These are phyloP conservation scores for Vachellia collinsii DNA, from an alignment of 306 rosid species.

Conservation along the genomic window DNA sequence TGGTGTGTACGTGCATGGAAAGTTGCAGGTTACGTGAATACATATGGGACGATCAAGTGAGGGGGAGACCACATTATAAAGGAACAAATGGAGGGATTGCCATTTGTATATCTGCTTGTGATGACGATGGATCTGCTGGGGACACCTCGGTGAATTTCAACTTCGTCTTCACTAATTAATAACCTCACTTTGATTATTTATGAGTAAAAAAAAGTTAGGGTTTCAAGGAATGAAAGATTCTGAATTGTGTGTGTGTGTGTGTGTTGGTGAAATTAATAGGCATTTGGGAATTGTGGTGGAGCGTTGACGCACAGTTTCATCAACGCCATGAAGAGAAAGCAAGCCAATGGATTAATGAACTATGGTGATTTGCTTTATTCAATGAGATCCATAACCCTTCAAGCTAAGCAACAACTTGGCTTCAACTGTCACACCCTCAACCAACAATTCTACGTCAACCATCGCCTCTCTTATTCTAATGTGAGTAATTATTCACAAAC, in stretches of 20 bases:
- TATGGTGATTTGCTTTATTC: constrained; percentile 37
- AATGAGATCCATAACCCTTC: constrained; percentile 38
- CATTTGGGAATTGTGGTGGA: constrained; percentile 20
- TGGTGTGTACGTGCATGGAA: not conserved
- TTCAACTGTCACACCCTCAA: not conserved
- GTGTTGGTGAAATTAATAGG: not conserved
- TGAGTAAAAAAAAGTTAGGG: no score
- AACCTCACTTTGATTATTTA: no score
- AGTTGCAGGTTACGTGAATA: constrained; percentile 1
- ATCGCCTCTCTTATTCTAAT: constrained; percentile 38
- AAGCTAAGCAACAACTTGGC: constrained; percentile 32
- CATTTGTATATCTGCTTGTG: constrained; percentile 11
- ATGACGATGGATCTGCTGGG: not conserved
- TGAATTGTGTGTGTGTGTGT: no score
- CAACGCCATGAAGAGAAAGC: constrained; percentile 32
- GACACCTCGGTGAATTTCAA: constrained; percentile 26
- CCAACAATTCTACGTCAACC: not conserved
- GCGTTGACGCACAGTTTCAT: constrained; percentile 48
- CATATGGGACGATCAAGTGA: not conserved
- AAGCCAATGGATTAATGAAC: constrained; percentile 16
- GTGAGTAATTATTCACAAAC: not conserved
- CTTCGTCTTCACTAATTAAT: no score
- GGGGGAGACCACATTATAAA: not conserved
- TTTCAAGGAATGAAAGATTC: no score
- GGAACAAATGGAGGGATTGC: constrained; percentile 33